phyloP scores from a whole-genome alignment of 495 filamentous ascomycete species.

The Podospora bellae-mahoneyi region DNA sequence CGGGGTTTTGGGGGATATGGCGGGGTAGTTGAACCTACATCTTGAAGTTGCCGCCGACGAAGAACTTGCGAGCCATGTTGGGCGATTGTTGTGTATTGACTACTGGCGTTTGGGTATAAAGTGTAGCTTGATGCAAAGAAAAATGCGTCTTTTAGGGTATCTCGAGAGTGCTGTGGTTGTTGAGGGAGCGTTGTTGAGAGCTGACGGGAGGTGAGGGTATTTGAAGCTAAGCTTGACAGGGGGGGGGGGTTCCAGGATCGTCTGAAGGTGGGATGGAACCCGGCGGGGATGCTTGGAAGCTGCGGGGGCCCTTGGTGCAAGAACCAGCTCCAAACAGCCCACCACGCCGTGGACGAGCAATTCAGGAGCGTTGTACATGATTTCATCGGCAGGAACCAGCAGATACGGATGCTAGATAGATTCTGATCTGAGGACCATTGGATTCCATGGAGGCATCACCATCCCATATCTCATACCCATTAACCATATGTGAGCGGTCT shows the following conservation, averaged over 20 bases:
- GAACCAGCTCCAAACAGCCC: neutral
- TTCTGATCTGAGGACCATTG: no score
- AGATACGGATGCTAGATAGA: no score
- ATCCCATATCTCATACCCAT: no score
- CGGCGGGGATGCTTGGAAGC: slow-evolving; percentile 13
- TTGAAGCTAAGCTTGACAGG: neutral
- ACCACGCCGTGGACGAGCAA: neutral
- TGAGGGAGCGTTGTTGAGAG: slow-evolving; percentile 8
- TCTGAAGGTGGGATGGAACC: slow-evolving; percentile 9
- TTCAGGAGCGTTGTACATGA: neutral
- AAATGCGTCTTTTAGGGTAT: neutral
- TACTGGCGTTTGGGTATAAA: neutral
- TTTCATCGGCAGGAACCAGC: no score
- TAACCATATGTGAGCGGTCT: no score
- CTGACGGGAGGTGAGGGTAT: slow-evolving; percentile 7
- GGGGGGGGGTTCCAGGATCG: slow-evolving; percentile 3
- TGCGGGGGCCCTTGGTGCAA: neutral
- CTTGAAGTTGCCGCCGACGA: slow-evolving; percentile 99
- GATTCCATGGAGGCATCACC: no score
- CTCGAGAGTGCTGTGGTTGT: neutral
- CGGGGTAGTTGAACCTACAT: slow-evolving; percentile 56
- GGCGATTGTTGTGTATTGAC: slow-evolving; percentile 22
- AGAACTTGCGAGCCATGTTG: slow-evolving; percentile 93
- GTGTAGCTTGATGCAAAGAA: neutral
- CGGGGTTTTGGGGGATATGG: slow-evolving; percentile 28